phyloP scores from a whole-genome alignment of 441 rosid species.

The Kokia cookei region DNA sequence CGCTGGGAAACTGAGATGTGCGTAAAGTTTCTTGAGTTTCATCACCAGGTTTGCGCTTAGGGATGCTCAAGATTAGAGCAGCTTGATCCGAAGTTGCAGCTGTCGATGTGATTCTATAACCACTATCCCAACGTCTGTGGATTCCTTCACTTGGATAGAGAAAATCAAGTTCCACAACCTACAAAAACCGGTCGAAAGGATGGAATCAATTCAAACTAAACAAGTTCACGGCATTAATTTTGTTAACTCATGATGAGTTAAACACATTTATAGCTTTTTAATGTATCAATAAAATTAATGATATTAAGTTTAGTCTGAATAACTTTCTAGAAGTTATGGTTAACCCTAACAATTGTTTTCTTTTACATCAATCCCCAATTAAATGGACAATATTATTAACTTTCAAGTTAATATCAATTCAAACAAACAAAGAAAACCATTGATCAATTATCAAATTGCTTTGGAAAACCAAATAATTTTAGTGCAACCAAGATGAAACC shows the following conservation, averaged over 20 bases:
- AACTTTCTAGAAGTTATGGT: no score
- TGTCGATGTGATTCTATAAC: constrained; percentile 86
- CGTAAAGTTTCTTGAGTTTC: constrained; percentile 98
- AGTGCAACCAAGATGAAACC: constrained; percentile 29
- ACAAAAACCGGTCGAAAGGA: constrained; percentile 1
- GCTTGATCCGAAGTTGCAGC: constrained; percentile 96
- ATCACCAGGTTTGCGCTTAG: constrained; percentile 82
- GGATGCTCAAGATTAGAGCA: constrained; percentile 90
- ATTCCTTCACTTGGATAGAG: constrained; percentile 99
- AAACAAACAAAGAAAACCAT: not conserved
- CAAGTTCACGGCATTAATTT: not conserved
- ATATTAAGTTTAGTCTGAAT: no score
- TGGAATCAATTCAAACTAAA: not conserved
- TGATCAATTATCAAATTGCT: no score
- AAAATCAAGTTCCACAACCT: constrained; percentile 99
- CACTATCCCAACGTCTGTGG: constrained; percentile 95
- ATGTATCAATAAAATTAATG: no score
- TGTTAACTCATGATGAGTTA: not conserved
- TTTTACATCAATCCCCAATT: no score
- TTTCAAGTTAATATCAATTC: not conserved
- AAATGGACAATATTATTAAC: not conserved
- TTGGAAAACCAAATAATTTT: not conserved
- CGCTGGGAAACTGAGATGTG: constrained; percentile 95
- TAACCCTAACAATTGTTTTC: no score
- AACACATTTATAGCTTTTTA: not conserved